These are phyloP conservation scores for Hypoxylon sp. DNA, from an alignment of 2,329 filamentous ascomycete species.

Conservation along the genomic window DNA sequence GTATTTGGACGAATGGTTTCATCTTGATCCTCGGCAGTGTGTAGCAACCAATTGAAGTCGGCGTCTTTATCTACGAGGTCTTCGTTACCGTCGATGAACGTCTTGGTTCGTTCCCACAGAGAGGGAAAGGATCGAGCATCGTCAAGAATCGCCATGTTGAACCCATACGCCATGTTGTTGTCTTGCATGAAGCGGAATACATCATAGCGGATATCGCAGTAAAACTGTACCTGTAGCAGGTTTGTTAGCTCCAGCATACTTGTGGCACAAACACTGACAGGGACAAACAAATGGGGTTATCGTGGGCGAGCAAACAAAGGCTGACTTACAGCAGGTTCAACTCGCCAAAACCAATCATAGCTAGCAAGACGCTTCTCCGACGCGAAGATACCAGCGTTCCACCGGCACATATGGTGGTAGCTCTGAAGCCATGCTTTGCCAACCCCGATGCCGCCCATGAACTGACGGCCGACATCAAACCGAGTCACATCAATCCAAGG, in stretches of 20 bases:
- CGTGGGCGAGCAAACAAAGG: not conserved
- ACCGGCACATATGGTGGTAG: slow-evolving; percentile 84
- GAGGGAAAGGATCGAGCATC: slow-evolving; percentile 60
- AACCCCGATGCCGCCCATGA: slow-evolving; percentile 74
- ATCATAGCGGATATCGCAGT: slow-evolving; percentile 80
- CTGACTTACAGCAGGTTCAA: slow-evolving; percentile 70
- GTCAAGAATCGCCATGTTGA: slow-evolving; percentile 66
- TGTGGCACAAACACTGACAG: not conserved
- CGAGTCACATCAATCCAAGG: slow-evolving; percentile 78
- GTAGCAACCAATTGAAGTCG: slow-evolving; percentile 65
- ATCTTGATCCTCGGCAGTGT: slow-evolving; percentile 46
- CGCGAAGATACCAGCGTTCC: slow-evolving; percentile 88
- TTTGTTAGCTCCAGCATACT: slow-evolving; percentile 36
- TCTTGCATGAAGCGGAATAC: slow-evolving; percentile 90
- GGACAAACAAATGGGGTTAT: slow-evolving; percentile 4
- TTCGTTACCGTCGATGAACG: slow-evolving; percentile 62
- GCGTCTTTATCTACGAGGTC: slow-evolving; percentile 64
- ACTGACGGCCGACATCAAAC: slow-evolving; percentile 73
- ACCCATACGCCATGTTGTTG: slow-evolving; percentile 83
- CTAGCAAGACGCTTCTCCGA: slow-evolving; percentile 77
- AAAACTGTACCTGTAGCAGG: slow-evolving; percentile 65
- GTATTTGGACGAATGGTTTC: slow-evolving; percentile 35
- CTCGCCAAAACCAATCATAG: slow-evolving; percentile 73
- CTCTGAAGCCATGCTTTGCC: slow-evolving; percentile 76
- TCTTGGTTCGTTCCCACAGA: slow-evolving; percentile 62